A percentile compares a stretch with the other conserved stretches of the same genome.
Conservation (phyloP, 768 basidiomycete species). For the Tulasnella sp. region DNA sequence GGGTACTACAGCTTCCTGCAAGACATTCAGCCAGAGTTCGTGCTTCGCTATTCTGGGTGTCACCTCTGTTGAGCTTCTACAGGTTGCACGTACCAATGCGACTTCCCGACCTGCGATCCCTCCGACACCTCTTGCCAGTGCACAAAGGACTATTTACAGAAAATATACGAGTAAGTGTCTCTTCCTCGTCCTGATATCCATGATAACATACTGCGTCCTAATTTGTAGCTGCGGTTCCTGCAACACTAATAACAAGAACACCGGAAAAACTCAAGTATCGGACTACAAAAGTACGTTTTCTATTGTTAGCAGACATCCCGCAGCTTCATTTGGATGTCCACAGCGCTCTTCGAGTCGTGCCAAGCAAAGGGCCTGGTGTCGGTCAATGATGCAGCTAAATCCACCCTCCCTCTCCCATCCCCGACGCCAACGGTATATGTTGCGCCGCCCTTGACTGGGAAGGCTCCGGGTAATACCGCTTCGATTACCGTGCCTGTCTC, state of each 20-base stretch:
- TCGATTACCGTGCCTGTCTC: not conserved
- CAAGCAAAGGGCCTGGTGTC: not conserved
- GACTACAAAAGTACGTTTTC: not conserved
- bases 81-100: conserved; percentile 2
- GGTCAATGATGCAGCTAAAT: not conserved
- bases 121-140: conserved; percentile 6
- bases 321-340: not conserved
- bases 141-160: not conserved
- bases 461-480: not conserved
- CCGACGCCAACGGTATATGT: not conserved
- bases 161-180: conserved; percentile 6
- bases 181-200: not conserved
- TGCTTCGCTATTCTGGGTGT: not conserved
- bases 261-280: not conserved
- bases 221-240: not conserved
- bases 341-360: not conserved
- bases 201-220: not conserved
- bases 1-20: not conserved
- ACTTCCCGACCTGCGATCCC: not conserved
- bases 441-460: not conserved
- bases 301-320: not conserved
- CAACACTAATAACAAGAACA: conserved; percentile 5
- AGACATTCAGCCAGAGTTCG: conserved; percentile 2
- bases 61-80: not conserved
- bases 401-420: not conserved